Evolutionary conservation across 441 rosid genomes (phyloP).

Genomic region (Syzygium syzygioides): DNA sequence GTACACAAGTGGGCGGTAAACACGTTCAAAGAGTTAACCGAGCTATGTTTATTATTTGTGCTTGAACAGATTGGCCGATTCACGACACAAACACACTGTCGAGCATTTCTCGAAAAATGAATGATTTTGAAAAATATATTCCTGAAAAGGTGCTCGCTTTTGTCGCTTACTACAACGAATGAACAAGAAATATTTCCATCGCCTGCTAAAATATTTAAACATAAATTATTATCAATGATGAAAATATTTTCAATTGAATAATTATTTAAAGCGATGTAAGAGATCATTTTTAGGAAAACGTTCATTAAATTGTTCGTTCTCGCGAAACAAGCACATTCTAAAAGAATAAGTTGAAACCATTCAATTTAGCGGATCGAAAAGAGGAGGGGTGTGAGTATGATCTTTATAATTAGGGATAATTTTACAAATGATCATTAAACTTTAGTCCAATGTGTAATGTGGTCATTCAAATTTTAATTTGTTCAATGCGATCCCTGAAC

Average conservation of each 20-base stretch:
- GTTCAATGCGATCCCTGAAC: not conserved
- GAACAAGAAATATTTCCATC: not conserved
- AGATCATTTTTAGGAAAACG: rapidly evolving
- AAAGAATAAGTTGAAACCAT: not conserved
- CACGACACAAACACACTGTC: too few species aligned
- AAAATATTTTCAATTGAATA: not conserved
- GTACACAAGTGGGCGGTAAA: rapidly evolving
- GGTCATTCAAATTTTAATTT: not conserved
- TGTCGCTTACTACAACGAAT: not conserved
- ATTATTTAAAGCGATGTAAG: not conserved
- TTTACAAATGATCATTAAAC: not conserved
- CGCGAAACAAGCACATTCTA: not conserved
- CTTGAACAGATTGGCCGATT: too few species aligned
- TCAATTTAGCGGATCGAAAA: not conserved
- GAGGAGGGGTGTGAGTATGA: not conserved
- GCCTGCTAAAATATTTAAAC: not conserved
- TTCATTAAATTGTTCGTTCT: not conserved
- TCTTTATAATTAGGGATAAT: not conserved
- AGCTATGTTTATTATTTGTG: not conserved
- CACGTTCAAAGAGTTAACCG: not conserved
- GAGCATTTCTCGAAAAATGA: not conserved
- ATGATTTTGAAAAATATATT: not conserved
- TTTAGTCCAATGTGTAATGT: not conserved
- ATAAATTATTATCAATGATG: not conserved
- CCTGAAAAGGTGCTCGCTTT: not conserved